Base-by-base conservation (phyloP, 495 filamentous ascomycete genomes). In the Hypomontagnella monticulosa region DNA sequence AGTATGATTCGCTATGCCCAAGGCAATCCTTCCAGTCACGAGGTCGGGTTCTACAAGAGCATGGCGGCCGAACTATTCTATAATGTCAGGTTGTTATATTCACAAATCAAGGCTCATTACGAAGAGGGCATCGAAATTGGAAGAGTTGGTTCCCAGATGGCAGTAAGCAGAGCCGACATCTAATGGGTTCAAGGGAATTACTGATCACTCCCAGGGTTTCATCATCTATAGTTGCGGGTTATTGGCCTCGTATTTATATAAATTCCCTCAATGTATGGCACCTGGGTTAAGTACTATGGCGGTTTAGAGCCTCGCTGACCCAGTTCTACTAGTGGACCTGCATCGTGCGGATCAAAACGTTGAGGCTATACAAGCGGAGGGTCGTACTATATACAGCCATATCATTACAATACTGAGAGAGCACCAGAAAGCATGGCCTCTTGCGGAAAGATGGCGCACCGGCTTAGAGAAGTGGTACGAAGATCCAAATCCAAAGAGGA, bases 191-290 rank as follows among this genome's bases (percentile, higher is more conserved):
- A 38, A 4, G 18, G 4, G 2, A 49, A 9, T 41, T 58, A 27
- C 53, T 67, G 38, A 51, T 19, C n/a, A 12, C n/a, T 41, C 11
- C 9, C 40, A 70, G 69, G 77, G 79, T 0, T 84, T 84, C 52
- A 81, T 79, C 41, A 78, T 82, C 5, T 84, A 83, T 16, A 79
- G 74, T 34, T 84, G 82, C 56, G 82, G 81, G 12, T 75, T 82
- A 48, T 64, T 84, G 2, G 77, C 81, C 4, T 76, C 73, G 12
- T 82, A 84, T 44, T 47, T 80, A 2, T 76, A 66, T 71, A 82
- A 81, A 57, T 81, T 79, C 38, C 79, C 80, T 10, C 66, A 72
- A 19, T 46, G 80, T 81, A 75, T 70, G 78, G 32, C 1, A 2
- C 12, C 6, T 37, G 23, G 50, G 8, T 36, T 7, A 41, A 18